phyloP scores from a whole-genome alignment of 2,329 filamentous ascomycete species.

The Xylariales sp. region DNA sequence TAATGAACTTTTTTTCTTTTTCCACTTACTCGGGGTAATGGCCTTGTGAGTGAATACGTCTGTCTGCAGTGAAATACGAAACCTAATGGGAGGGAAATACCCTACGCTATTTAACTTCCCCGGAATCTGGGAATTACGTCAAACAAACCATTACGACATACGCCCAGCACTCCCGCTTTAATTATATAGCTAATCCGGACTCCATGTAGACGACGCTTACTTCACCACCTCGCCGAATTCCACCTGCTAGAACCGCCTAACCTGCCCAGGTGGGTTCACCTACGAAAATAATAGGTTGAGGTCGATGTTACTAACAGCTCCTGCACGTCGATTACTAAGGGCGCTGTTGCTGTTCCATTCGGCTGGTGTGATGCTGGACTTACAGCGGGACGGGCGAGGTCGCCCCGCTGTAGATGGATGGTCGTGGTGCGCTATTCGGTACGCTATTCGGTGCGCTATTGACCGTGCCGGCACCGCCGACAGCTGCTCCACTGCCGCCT shows the following conservation, averaged over 20 bases:
- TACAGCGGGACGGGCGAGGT: slow-evolving; percentile 26
- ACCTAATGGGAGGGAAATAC: neutral
- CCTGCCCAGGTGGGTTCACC: neutral
- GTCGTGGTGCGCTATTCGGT: slow-evolving; percentile 2
- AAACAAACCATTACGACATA: neutral
- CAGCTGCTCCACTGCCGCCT: slow-evolving; percentile 9
- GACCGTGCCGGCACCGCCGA: slow-evolving; percentile 27
- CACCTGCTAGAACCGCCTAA: neutral
- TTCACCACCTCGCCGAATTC: neutral
- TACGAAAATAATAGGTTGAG: too few species aligned
- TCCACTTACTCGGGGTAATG: neutral
- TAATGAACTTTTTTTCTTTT: neutral
- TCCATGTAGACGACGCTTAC: too few species aligned
- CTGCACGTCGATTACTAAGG: slow-evolving; percentile 53
- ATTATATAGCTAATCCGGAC: neutral
- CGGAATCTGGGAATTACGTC: slow-evolving; percentile 11
- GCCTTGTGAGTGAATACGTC: neutral
- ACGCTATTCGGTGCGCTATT: slow-evolving; percentile 1
- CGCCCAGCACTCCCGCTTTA: neutral
- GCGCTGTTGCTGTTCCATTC: slow-evolving; percentile 32
- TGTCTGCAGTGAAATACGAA: neutral
- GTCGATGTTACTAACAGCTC: slow-evolving; percentile 38
- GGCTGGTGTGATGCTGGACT: slow-evolving; percentile 22
- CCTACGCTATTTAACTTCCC: neutral
- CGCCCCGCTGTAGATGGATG: slow-evolving; percentile 18